Percentiles rank a stretch among this genome's conserved stretches.
These are phyloP conservation scores for Penicillium sp. DNA, from an alignment of 2,329 filamentous ascomycete species.

Conservation along the genomic window DNA sequence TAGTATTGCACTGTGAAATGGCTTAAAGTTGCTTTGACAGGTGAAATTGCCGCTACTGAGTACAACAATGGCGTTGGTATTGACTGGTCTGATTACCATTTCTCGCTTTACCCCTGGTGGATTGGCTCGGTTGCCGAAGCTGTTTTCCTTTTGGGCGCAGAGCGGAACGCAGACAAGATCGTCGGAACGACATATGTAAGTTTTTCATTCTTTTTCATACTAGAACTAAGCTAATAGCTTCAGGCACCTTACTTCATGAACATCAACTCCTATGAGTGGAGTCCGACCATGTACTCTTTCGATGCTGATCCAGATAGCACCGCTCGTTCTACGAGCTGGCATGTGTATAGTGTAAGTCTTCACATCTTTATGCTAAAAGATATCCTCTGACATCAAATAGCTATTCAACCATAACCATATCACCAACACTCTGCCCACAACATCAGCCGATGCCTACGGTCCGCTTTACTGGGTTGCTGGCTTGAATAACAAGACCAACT, in stretches of 20 bases:
- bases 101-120: constrained; percentile 56
- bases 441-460: constrained; percentile 38
- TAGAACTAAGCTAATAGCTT: not conserved
- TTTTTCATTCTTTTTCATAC: fast-evolving
- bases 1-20: not conserved
- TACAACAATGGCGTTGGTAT: constrained; percentile 48
- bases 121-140: constrained; percentile 64
- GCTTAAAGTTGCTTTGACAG: constrained; percentile 4
- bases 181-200: constrained; percentile 31
- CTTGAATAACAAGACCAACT: constrained; percentile 35
- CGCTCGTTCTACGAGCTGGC: constrained; percentile 31
- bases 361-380: not conserved
- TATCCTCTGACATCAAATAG: constrained; percentile 9
- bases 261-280: constrained; percentile 29
- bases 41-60: constrained; percentile 31
- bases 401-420: constrained; percentile 47
- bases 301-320: constrained; percentile 31
- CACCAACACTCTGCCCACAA: constrained; percentile 46
- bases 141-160: constrained; percentile 64
- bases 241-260: constrained; percentile 32
- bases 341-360: constrained; percentile 31
- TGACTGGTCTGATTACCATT: constrained; percentile 46
- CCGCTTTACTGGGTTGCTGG: constrained; percentile 51
- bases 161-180: constrained; percentile 54
- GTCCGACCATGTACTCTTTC: constrained; percentile 32